phyloP scores from a whole-genome alignment of 768 basidiomycete species.

The Kwoniella mangroviensis region DNA sequence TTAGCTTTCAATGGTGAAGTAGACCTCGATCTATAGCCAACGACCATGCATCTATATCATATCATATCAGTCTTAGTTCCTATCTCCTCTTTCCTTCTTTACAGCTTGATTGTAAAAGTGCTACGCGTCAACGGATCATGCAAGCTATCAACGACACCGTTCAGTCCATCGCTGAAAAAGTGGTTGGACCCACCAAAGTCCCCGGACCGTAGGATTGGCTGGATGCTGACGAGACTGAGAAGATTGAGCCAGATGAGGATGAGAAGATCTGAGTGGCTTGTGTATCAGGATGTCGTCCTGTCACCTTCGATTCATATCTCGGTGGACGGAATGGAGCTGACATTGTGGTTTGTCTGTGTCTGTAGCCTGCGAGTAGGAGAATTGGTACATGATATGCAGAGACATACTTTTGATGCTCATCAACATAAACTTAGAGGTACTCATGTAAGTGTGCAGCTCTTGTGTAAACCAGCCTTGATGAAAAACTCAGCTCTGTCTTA shows the following conservation, averaged over 20 bases:
- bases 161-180: conserved; percentile 13
- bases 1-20: no score
- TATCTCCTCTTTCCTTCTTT: no score
- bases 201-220: conserved; percentile 30
- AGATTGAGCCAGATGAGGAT: conserved; percentile 32
- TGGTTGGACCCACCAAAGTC: conserved; percentile 17
- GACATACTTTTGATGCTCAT: conserved; percentile 33
- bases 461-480: background rate
- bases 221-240: conserved; percentile 23
- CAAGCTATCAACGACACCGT: conserved; percentile 21
- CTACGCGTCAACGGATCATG: conserved; percentile 2
- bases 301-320: no score
- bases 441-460: conserved; percentile 11
- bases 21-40: no score
- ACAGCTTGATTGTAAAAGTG: no score
- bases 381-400: conserved; percentile 30
- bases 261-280: conserved; percentile 19
- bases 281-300: background rate
- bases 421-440: conserved; percentile 36
- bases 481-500: background rate
- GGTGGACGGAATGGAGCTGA: background rate
- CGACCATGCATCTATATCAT: no score
- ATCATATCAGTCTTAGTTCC: no score
- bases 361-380: conserved; percentile 26
- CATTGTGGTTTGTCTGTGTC: no score